These are phyloP conservation scores for Trypanosoma avium DNA, from an alignment of 208 protist species.

Conservation along the genomic window DNA sequence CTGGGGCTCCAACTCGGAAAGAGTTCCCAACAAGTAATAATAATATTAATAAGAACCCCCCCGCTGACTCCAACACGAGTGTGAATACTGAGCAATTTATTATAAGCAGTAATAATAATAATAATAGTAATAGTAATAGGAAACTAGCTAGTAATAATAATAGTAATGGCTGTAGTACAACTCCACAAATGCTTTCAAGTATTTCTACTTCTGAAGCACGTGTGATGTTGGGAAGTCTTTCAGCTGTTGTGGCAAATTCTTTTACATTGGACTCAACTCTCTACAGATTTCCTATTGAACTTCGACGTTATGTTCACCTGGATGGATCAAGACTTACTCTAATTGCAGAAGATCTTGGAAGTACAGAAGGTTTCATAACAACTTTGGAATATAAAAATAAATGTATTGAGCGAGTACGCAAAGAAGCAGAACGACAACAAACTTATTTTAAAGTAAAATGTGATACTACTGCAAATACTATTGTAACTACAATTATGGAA, in stretches of 20 bases:
- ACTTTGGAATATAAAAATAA: slow-evolving; percentile 42
- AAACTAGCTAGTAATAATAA: no score
- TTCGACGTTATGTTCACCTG: slow-evolving; percentile 46
- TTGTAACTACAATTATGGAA: slow-evolving; percentile 68
- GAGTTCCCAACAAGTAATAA: no score
- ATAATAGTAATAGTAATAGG: no score
- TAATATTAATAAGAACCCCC: no score
- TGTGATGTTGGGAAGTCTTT: slow-evolving; percentile 38
- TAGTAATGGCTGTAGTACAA: background rate
- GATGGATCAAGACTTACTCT: slow-evolving; percentile 54
- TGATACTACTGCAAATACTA: slow-evolving; percentile 33
- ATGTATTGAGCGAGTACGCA: slow-evolving; percentile 29
- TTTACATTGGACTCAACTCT: slow-evolving; percentile 31
- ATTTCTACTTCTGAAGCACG: background rate
- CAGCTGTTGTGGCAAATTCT: slow-evolving; percentile 19
- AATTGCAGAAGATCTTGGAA: slow-evolving; percentile 41
- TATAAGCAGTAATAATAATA: no score
- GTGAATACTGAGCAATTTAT: no score
- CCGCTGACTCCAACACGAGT: no score
- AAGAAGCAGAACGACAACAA: slow-evolving; percentile 30
- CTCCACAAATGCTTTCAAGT: background rate
- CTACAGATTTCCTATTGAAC: slow-evolving; percentile 47
- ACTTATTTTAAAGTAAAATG: slow-evolving; percentile 60
- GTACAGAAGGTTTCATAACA: slow-evolving; percentile 20
- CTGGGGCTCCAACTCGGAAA: no score